phyloP scores from a whole-genome alignment of 495 filamentous ascomycete genomes.

The Chlorociboria aeruginascens region DNA sequence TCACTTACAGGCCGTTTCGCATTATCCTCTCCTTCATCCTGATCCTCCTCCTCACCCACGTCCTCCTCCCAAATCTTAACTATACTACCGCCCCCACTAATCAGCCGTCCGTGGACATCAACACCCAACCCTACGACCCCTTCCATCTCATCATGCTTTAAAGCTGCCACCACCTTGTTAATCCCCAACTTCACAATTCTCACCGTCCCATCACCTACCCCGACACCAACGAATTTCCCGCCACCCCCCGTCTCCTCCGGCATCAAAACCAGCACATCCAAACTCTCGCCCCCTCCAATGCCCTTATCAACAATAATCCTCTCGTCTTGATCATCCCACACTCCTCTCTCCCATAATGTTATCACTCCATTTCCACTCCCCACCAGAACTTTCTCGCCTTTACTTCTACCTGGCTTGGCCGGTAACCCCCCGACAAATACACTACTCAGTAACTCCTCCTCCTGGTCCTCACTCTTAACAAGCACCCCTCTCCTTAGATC shows the following conservation, averaged over 20 bases:
- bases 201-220: constrained; percentile 57
- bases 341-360: constrained; percentile 85
- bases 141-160: constrained; percentile 75
- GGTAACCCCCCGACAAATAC: constrained; percentile 57
- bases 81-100: constrained; percentile 69
- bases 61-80: constrained; percentile 78
- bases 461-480: constrained; percentile 81
- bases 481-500: constrained; percentile 76
- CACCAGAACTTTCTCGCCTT: constrained; percentile 65
- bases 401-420: constrained; percentile 45
- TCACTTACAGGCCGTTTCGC: constrained; percentile 15
- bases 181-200: constrained; percentile 35
- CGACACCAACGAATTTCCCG: constrained; percentile 59
- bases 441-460: constrained; percentile 78
- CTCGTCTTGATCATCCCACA: constrained; percentile 92
- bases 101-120: constrained; percentile 71
- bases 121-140: constrained; percentile 68
- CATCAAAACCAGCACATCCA: constrained; percentile 57
- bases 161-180: constrained; percentile 43
- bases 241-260: constrained; percentile 53
- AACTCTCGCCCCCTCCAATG: constrained; percentile 46
- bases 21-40: constrained; percentile 23
- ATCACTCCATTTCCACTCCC: constrained; percentile 70
- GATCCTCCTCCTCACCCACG: constrained; percentile 30
- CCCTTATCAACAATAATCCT: constrained; percentile 57